Evolutionary conservation across 306 rosid genomes (phyloP).

Genomic region (Inga oerstediana): DNA sequence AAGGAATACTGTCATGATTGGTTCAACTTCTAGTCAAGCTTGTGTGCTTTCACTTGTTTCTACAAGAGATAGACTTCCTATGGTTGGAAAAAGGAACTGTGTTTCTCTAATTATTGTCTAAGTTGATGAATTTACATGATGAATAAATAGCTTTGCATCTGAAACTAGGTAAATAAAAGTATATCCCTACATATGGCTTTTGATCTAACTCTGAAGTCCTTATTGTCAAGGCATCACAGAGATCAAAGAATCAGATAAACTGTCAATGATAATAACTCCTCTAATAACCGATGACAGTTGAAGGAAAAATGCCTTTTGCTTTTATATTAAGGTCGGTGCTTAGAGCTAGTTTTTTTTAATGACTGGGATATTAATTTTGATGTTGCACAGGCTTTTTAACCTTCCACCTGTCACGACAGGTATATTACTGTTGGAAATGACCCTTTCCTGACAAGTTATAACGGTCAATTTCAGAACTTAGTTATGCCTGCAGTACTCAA

Average conservation of each 20-base stretch:
- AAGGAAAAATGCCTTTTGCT: not conserved
- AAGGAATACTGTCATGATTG: not conserved
- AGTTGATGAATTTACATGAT: not conserved
- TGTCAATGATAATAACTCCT: not conserved
- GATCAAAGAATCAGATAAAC: not conserved
- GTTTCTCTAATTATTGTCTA: not conserved
- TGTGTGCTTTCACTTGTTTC: not conserved
- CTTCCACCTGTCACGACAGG: constrained; percentile 49
- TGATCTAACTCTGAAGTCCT: constrained; percentile 15
- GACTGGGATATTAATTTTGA: not conserved
- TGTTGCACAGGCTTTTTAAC: constrained; percentile 22
- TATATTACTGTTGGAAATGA: constrained; percentile 93
- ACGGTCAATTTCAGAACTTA: constrained; percentile 69
- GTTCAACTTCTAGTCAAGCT: not conserved
- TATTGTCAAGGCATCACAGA: not conserved
- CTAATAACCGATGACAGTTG: not conserved
- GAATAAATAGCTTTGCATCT: constrained; percentile 5
- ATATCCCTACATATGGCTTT: not conserved
- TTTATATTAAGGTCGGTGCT: constrained; percentile 8
- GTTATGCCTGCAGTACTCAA: constrained; percentile 81
- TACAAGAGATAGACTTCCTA: not conserved
- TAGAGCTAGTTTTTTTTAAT: not conserved
- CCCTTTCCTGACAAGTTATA: constrained; percentile 85
- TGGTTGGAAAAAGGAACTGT: not conserved
- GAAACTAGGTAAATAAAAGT: not conserved